A percentile compares a stretch with the other conserved stretches of the same genome.
These are phyloP conservation scores for Leccinum subtestaceum DNA, from an alignment of 768 basidiomycete species.

Conservation along the genomic window DNA sequence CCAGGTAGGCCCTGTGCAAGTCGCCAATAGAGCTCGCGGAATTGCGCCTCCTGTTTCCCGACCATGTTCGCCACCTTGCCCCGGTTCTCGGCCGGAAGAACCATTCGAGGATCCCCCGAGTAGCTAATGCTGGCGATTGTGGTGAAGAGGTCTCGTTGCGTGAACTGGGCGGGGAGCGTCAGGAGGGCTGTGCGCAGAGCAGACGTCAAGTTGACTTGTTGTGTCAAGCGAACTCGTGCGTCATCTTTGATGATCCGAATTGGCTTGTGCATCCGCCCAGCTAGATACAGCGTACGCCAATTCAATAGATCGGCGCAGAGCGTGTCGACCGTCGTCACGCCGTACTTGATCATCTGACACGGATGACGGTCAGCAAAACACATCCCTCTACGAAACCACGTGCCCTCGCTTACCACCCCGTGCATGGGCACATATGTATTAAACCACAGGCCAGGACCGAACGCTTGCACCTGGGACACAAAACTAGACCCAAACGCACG, in stretches of 20 bases:
- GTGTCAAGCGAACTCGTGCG: constrained; percentile 85
- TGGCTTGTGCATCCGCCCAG: constrained; percentile 97
- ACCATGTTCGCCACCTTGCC: constrained; percentile 95
- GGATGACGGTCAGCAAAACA: not conserved
- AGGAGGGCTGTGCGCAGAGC: constrained; percentile 90
- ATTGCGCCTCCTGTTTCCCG: constrained; percentile 73
- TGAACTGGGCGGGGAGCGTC: constrained; percentile 77
- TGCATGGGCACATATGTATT: constrained; percentile 85
- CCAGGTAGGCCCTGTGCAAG: constrained; percentile 77
- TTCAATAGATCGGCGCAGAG: constrained; percentile 88
- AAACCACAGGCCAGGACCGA: constrained; percentile 92
- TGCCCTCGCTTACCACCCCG: constrained; percentile 64
- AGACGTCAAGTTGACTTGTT: constrained; percentile 90
- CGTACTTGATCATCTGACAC: constrained; percentile 88
- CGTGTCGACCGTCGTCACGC: constrained; percentile 87
- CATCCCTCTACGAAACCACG: not conserved
- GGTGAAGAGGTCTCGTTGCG: constrained; percentile 79
- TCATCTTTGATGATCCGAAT: constrained; percentile 91
- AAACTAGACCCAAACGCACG: constrained; percentile 79
- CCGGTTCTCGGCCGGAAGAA: constrained; percentile 91
- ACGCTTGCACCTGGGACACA: constrained; percentile 72
- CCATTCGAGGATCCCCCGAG: constrained; percentile 89
- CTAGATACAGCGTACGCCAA: constrained; percentile 91
- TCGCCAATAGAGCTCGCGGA: constrained; percentile 82
- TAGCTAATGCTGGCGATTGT: constrained; percentile 87